Percentiles rank a stretch among this genome's conserved stretches.
phyloP scores from a whole-genome alignment of 2,329 filamentous ascomycete genomes.

The Dendrostoma leiphaemia region DNA sequence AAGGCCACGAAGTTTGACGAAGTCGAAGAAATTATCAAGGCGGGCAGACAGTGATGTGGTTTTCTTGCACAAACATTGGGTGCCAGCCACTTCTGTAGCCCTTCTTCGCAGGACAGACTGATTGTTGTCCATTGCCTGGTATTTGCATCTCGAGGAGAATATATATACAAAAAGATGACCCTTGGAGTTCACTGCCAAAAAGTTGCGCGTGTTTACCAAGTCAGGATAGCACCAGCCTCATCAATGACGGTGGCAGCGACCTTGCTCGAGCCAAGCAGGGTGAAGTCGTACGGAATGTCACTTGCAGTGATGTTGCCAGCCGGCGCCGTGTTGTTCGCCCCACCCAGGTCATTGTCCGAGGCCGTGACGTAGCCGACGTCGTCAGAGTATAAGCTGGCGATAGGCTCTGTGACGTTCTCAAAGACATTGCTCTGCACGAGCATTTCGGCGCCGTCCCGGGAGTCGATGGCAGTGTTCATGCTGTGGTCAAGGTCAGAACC shows the following conservation, averaged over 20 bases:
- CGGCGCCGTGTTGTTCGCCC: background rate
- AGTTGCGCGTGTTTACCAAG: background rate
- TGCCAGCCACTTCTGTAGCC: too few relatives aligned
- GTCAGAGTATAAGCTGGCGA: conserved; percentile 2
- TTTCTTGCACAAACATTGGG: too few relatives aligned
- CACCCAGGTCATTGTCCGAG: conserved; percentile 8
- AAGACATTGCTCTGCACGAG: conserved; percentile 16
- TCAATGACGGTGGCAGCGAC: background rate
- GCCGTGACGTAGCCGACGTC: conserved; percentile 4
- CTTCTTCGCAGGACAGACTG: too few relatives aligned
- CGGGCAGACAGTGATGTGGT: background rate
- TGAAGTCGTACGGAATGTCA: background rate
- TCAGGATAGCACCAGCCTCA: background rate
- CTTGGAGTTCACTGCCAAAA: background rate
- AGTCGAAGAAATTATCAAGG: background rate
- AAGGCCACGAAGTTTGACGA: background rate
- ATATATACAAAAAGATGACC: background rate
- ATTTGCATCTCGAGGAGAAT: background rate
- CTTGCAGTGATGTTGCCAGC: background rate
- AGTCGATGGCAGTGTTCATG: conserved; percentile 13
- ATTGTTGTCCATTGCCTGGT: background rate
- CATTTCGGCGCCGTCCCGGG: conserved; percentile 10
- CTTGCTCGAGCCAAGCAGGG: background rate
- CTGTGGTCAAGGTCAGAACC: too few relatives aligned
- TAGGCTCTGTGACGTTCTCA: conserved; percentile 6